Conservation (phyloP, 768 basidiomycete genomes). For the Dioszegia hungarica region DNA sequence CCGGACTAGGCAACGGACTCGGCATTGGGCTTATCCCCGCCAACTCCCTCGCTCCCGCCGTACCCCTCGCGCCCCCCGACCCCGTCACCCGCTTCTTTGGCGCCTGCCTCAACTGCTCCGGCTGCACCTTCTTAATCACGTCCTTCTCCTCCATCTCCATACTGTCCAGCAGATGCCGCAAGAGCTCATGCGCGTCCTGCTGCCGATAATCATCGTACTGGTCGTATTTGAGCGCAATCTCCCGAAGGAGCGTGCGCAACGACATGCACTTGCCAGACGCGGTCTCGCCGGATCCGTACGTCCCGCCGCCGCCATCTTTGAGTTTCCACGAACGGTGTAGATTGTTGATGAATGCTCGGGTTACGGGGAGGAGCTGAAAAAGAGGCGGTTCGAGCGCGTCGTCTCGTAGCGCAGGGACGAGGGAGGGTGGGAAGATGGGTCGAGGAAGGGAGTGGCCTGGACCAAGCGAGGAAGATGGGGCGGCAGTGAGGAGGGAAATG, state of each 20-base stretch:
- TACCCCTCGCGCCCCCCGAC: constrained; percentile 4
- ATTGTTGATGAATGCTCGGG: constrained; percentile 36
- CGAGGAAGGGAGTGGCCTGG: constrained; percentile 30
- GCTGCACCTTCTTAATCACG: constrained; percentile 50
- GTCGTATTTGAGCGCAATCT: constrained; percentile 78
- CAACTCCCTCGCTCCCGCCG: constrained; percentile 9
- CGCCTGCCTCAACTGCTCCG: constrained; percentile 13
- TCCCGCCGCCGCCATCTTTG: constrained; percentile 44
- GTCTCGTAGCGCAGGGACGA: constrained; percentile 39
- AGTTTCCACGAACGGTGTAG: constrained; percentile 43
- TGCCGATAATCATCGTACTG: constrained; percentile 93
- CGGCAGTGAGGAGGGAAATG: constrained; percentile 23
- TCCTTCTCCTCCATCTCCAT: constrained; percentile 94
- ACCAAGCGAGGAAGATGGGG: constrained; percentile 51
- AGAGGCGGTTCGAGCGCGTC: constrained; percentile 42
- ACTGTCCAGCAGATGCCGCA: constrained; percentile 80
- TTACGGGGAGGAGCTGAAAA: constrained; percentile 42
- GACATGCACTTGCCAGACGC: constrained; percentile 30
- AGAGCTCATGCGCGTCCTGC: constrained; percentile 91
- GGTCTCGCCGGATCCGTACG: constrained; percentile 25
- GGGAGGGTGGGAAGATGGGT: constrained; percentile 19
- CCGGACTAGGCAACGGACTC: constrained; percentile 28
- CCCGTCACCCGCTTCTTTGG: background rate
- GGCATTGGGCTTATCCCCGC: constrained; percentile 17
- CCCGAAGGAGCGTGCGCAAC: constrained; percentile 54